Evolutionary conservation across 805 yeast species (phyloP).

Genomic region (Candida ponderosae): DNA sequence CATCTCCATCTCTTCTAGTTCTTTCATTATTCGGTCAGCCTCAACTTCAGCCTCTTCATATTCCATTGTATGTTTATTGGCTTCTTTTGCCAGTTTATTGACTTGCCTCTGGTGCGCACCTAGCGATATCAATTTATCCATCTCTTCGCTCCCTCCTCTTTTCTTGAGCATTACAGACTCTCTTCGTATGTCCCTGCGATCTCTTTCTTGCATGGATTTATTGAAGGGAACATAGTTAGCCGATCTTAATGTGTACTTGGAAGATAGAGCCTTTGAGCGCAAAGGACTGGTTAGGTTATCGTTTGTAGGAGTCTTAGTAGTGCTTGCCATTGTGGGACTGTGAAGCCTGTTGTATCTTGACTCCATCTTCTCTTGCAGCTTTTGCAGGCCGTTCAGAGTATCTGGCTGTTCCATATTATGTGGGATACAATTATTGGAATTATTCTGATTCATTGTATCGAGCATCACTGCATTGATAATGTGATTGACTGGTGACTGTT

Average conservation of each 20-base stretch:
- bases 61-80: slow-evolving; percentile 9
- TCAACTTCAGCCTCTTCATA: slow-evolving; percentile 8
- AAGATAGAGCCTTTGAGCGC: background rate
- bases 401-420: background rate
- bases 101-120: background rate
- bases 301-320: slow-evolving; percentile 1
- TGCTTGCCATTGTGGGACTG: slow-evolving; percentile 8
- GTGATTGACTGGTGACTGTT: too few species aligned
- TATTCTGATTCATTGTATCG: slow-evolving; percentile 20
- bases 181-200: background rate
- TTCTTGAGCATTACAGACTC: background rate
- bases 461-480: too few species aligned
- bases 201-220: background rate
- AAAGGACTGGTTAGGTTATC: background rate
- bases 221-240: slow-evolving; percentile 1
- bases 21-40: slow-evolving; percentile 4
- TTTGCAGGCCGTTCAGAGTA: slow-evolving; percentile 1
- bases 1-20: slow-evolving; percentile 9
- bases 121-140: background rate
- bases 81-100: background rate
- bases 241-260: slow-evolving; percentile 1
- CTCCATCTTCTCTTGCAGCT: slow-evolving; percentile 2
- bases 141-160: slow-evolving; percentile 3
- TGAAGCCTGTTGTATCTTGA: background rate
- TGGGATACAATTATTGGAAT: slow-evolving; percentile 4